Evolutionary conservation across 345 rosid species (phyloP), one percentile per base, ranked within the genome.

Genomic region (Salix arbutifolia): DNA sequence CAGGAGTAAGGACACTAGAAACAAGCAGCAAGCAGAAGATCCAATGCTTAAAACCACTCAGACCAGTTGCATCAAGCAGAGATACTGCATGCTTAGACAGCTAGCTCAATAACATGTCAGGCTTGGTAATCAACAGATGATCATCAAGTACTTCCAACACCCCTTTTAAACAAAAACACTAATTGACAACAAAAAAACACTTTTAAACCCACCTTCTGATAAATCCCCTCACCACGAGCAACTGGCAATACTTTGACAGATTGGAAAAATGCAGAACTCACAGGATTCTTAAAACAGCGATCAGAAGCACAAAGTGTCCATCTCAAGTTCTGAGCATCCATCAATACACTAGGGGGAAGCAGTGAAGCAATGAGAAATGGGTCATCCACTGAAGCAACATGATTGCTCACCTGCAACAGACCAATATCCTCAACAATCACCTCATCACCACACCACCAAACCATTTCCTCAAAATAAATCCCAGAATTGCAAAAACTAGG

Each of bases 231-330:
- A 67, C 99, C 97, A 6, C 98, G 97, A 73, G 94, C 77, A 84
- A 96, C 89, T 3, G 99, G 99, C 79, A 96, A 83, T 62, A 93
- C 99, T 81, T 92, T 96, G 69, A 91, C 99, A 33, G 90, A 87
- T n/a, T 78, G 85, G 78, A 92, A 96, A 86, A 96, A 96, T 44
- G 97, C 94, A 70, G 99, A 90, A 65, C 94, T 87, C 19, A 87
- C 92, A 19, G 97, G 94, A 90, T 93, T 96, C 33, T 80, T 89
- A 80, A 96, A 96, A 78, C 99, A 96, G 14, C 97, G 85, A 81
- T 96, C 99, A 6, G 96, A 78, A 18, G 99, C 99, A 86, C 99
- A 96, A 65, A 96, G 92, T 13, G 99, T 90, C 99, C 98, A 96
- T 83, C 97, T 91, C 82, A 92, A 66, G 80, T 93, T 93, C 80